Evolutionary conservation across 2,329 filamentous ascomycete species (phyloP).

Genomic region (Cytospora paraplurivora): DNA sequence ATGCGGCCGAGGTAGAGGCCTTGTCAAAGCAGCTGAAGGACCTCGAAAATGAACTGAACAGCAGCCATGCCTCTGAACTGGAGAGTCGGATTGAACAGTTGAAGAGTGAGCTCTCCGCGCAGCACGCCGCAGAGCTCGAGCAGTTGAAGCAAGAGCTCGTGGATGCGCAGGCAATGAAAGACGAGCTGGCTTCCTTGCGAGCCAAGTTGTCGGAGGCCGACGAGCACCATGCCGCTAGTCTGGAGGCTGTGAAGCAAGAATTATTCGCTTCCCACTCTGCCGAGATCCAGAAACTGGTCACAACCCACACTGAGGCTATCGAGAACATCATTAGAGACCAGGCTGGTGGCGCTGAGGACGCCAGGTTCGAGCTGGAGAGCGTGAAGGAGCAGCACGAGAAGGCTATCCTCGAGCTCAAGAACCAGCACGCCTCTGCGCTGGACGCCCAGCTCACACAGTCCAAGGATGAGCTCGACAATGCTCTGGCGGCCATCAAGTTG

Average conservation of each 20-base stretch:
- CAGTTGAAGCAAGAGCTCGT: conserved; percentile 40
- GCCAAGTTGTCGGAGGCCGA: conserved; percentile 40
- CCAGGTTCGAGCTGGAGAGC: conserved; percentile 44
- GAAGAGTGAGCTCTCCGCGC: conserved; percentile 39
- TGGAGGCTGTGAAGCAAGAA: conserved; percentile 46
- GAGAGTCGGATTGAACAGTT: conserved; percentile 38
- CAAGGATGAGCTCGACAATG: conserved; percentile 41
- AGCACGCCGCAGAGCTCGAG: conserved; percentile 42
- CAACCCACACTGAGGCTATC: conserved; percentile 46
- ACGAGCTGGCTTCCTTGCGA: conserved; percentile 36
- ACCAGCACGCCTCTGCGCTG: conserved; percentile 41
- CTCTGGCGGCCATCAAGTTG: conserved; percentile 42
- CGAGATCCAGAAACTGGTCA: conserved; percentile 51
- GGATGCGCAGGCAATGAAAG: conserved; percentile 37
- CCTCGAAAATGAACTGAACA: conserved; percentile 20
- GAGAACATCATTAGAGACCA: conserved; percentile 44
- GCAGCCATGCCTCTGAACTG: conserved; percentile 40
- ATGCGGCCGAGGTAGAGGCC: conserved; percentile 36
- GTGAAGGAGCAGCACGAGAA: conserved; percentile 39
- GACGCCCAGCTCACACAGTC: conserved; percentile 41
- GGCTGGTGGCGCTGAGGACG: conserved; percentile 36
- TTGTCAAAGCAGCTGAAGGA: conserved; percentile 24
- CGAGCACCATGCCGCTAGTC: conserved; percentile 38
- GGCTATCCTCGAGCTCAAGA: conserved; percentile 48
- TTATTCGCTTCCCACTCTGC: conserved; percentile 45